Evolutionary conservation across 202 grass and related monocot genomes (phyloP).

Genomic region (Cymbopogon flexuosus): DNA sequence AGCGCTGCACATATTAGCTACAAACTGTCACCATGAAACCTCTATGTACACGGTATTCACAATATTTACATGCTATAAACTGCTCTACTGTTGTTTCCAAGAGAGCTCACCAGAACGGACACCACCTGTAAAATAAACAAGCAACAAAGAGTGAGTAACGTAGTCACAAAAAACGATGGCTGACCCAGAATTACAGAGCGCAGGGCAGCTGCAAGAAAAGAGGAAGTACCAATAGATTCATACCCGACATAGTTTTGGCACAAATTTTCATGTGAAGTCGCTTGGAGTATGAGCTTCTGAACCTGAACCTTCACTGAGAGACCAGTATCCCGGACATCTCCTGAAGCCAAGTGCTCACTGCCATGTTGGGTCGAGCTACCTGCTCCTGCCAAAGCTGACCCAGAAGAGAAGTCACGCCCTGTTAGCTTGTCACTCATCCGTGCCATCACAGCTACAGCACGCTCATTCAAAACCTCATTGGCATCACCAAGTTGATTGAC

Average conservation of each 20-base stretch:
- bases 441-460: conserved; percentile 89
- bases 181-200: too few species aligned
- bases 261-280: conserved; percentile 77
- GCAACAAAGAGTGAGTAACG: conserved; percentile 10
- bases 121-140: conserved; percentile 67
- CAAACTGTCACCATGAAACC: background rate
- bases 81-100: background rate
- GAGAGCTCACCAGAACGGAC: conserved; percentile 86
- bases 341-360: conserved; percentile 45
- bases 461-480: conserved; percentile 95
- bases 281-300: conserved; percentile 84
- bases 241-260: conserved; percentile 97
- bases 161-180: background rate
- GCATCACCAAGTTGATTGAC: conserved; percentile 97
- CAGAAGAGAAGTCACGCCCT: conserved; percentile 82
- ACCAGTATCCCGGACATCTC: conserved; percentile 60
- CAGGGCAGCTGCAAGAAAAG: background rate
- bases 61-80: conserved; percentile 35
- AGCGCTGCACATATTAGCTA: conserved; percentile 28
- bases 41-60: conserved; percentile 82
- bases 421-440: conserved; percentile 97
- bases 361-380: conserved; percentile 49
- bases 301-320: conserved; percentile 82
- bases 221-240: conserved; percentile 7
- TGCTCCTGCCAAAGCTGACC: conserved; percentile 40